These are phyloP conservation scores for Glycine soja DNA, from an alignment of 306 rosid species.

Conservation along the genomic window DNA sequence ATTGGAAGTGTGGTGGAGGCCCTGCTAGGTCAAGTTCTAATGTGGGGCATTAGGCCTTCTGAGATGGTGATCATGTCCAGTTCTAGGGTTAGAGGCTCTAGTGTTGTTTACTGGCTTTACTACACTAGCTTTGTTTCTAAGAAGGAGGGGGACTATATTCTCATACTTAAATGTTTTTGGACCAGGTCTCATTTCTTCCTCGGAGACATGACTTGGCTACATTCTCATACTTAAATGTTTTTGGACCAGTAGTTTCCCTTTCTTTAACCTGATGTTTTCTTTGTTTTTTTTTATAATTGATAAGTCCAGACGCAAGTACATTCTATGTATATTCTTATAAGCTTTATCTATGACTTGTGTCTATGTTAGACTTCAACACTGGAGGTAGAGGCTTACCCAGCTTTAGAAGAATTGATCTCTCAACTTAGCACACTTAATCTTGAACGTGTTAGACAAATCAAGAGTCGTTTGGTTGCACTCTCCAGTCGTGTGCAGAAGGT, in stretches of 20 bases:
- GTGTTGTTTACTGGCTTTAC: constrained; percentile 81
- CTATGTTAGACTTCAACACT: constrained; percentile 61
- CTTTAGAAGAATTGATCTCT: constrained; percentile 82
- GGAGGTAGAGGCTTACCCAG: constrained; percentile 90
- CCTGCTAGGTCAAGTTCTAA: constrained; percentile 59
- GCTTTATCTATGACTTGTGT: too few relatives aligned
- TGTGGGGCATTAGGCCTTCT: constrained; percentile 77
- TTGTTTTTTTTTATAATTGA: too few relatives aligned
- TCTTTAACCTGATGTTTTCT: too few relatives aligned
- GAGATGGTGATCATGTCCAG: constrained; percentile 84
- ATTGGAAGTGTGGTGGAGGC: constrained; percentile 81
- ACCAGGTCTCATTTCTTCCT: too few relatives aligned
- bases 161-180: too few relatives aligned
- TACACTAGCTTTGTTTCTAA: constrained; percentile 64
- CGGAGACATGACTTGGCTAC: too few relatives aligned
- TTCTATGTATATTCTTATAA: too few relatives aligned
- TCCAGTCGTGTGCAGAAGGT: constrained; percentile 90
- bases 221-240: too few relatives aligned
- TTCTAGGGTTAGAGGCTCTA: constrained; percentile 61
- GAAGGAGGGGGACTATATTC: too few relatives aligned
- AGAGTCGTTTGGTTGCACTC: constrained; percentile 84
- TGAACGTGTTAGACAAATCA: constrained; percentile 82
- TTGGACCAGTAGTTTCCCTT: too few relatives aligned
- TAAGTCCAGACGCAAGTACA: too few relatives aligned
- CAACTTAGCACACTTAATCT: constrained; percentile 78